These are phyloP conservation scores for Scleroderma citrinum DNA, from an alignment of 768 basidiomycete genomes.

Conservation along the genomic window DNA sequence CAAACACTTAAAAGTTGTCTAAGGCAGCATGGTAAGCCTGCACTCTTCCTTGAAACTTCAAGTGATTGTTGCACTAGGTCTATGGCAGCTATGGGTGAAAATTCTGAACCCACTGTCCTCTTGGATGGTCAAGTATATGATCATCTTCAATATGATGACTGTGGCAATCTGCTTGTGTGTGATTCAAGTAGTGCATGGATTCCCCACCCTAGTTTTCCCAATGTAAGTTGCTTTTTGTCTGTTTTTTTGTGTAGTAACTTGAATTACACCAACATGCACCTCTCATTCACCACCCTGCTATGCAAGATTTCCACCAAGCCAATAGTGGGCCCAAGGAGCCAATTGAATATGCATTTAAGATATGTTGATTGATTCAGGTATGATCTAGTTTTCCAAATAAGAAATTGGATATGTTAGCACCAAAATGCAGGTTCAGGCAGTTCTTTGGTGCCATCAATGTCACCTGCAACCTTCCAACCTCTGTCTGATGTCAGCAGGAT, in stretches of 20 bases:
- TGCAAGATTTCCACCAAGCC: background rate
- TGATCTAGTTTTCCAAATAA: background rate
- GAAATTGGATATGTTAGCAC: background rate
- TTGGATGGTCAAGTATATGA: no score
- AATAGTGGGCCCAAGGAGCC: background rate
- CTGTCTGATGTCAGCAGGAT: no score
- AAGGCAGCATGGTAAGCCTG: no score
- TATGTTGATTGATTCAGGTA: background rate
- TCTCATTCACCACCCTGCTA: background rate
- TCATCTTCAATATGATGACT: background rate
- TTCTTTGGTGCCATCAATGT: background rate
- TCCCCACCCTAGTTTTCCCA: background rate
- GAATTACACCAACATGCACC: no score
- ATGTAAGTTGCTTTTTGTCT: no score
- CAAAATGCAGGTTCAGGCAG: background rate
- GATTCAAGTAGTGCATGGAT: background rate
- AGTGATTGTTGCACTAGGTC: no score
- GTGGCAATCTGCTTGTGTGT: background rate
- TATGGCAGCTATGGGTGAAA: no score
- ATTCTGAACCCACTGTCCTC: no score
- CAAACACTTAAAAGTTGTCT: no score
- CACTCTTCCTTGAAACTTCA: no score
- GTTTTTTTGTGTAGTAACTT: no score
- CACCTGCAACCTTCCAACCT: background rate
- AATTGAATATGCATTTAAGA: background rate